Evolutionary conservation across 2,329 filamentous ascomycete species (phyloP).

Genomic region (Pseudohalonectria lignicola): DNA sequence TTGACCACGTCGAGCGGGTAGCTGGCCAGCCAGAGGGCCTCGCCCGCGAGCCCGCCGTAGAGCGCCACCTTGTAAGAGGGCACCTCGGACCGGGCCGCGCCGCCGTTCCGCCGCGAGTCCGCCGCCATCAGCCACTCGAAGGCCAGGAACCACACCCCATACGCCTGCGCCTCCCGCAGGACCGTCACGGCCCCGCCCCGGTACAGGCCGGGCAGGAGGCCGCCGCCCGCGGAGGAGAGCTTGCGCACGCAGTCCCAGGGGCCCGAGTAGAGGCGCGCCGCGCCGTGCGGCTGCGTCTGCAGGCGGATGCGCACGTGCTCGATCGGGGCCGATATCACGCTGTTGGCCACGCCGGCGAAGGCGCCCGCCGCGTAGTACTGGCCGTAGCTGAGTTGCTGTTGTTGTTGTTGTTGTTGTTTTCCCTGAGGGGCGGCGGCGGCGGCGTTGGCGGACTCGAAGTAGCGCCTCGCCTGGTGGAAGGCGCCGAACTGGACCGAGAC

Average conservation of each 20-base stretch:
- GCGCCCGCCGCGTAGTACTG: conserved; percentile 90
- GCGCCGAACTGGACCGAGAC: conserved; percentile 98
- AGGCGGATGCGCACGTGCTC: conserved; percentile 95
- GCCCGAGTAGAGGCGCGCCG: conserved; percentile 65
- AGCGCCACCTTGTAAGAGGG: conserved; percentile 76
- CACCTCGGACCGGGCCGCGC: conserved; percentile 64
- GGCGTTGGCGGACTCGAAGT: conserved; percentile 65
- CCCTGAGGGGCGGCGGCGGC: conserved; percentile 38
- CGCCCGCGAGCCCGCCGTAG: conserved; percentile 88
- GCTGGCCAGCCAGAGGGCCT: conserved; percentile 84
- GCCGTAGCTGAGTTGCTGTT: conserved; percentile 62
- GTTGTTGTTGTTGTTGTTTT: no score
- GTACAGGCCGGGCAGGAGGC: conserved; percentile 66
- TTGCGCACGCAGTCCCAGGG: conserved; percentile 87
- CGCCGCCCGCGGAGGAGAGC: conserved; percentile 55
- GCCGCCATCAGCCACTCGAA: conserved; percentile 96
- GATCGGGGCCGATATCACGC: conserved; percentile 77
- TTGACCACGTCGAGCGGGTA: conserved; percentile 98
- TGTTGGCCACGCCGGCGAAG: conserved; percentile 87
- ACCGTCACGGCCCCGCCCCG: conserved; percentile 80
- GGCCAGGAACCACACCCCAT: conserved; percentile 87
- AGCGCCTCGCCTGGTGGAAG: conserved; percentile 85
- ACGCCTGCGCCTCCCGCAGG: conserved; percentile 82
- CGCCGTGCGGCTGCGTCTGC: conserved; percentile 90
- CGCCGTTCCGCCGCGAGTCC: conserved; percentile 67